Evolutionary conservation across 2,329 filamentous ascomycete genomes (phyloP), one percentile per base, ranked within the genome.

Genomic region (Thyridium curvatum): DNA sequence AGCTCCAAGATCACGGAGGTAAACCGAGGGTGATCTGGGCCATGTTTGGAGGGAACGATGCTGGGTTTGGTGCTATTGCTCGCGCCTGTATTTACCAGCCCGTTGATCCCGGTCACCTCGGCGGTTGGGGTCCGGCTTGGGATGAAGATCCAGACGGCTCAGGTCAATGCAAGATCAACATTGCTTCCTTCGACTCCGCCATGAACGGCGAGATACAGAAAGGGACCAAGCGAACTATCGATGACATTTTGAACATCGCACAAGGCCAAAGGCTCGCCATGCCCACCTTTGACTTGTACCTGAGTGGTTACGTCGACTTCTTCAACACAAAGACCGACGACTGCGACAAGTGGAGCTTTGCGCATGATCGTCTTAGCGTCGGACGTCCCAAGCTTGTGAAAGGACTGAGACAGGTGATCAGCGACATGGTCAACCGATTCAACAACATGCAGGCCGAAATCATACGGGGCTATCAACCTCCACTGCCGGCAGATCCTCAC

Each of bases 41-140:
- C 30, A 32, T 12, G 30, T 12, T 12, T 18, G 41, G 41, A 31
- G 41, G 41, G 14, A 41, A 44, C 34, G 36, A 44, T 38, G 38
- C 34, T 28, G 41, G 35, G n/a, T 44, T 44, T 17, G 39, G 41
- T 29, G 26, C 15, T 17, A 32, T 41, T 15, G 41, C 38, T 10
- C 18, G 8, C 7, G 32, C 32, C 29, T 44, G 41, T 34, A 41
- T 44, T 17, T 44, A 44, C 35, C 41, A 44, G 35, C 42, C 42
- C 32, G 12, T 12, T 17, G 34, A 26, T 12, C n/a, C n/a, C n/a
- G n/a, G n/a, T n/a, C n/a, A n/a, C n/a, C n/a, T n/a, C n/a, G n/a
- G n/a, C n/a, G n/a, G n/a, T n/a, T n/a, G n/a, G n/a, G n/a, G n/a
- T n/a, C n/a, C n/a, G n/a, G n/a, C n/a, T n/a, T n/a, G n/a, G n/a